Conservation (phyloP, 2,329 filamentous ascomycete species). For the Coleophoma crateriformis region DNA sequence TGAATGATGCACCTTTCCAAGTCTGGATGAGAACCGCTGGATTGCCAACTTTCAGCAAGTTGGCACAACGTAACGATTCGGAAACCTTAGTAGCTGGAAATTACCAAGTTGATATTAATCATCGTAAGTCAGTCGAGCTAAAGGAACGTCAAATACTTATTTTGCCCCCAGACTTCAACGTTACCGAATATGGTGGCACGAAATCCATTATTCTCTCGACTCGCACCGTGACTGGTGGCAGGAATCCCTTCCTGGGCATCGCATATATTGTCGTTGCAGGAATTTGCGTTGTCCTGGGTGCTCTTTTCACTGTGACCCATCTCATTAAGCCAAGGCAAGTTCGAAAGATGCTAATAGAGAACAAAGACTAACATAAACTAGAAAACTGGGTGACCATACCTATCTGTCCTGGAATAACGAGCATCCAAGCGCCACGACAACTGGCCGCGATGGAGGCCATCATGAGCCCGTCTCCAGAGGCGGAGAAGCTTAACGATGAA, state of each 20-base stretch:
- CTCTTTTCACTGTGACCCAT: conserved; percentile 84
- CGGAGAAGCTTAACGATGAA: not conserved
- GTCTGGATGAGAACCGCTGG: conserved; percentile 99
- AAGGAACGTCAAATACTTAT: conserved; percentile 10
- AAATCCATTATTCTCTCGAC: conserved; percentile 90
- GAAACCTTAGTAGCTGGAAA: conserved; percentile 60
- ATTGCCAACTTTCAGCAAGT: conserved; percentile 89
- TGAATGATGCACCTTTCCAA: conserved; percentile 79
- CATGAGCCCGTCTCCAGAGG: not conserved
- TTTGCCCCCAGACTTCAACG: conserved; percentile 66
- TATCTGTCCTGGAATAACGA: conserved; percentile 94
- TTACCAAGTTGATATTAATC: conserved; percentile 72
- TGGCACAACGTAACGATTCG: conserved; percentile 77
- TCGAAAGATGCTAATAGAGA: conserved; percentile 1
- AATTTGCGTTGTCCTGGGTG: conserved; percentile 83
- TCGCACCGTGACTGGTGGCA: conserved; percentile 86
- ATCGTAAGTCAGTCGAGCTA: conserved; percentile 54
- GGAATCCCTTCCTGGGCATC: conserved; percentile 93
- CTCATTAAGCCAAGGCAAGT: conserved; percentile 81
- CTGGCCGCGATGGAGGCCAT: conserved; percentile 44
- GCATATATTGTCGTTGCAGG: conserved; percentile 93
- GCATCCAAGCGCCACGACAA: conserved; percentile 46
- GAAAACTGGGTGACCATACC: conserved; percentile 96
- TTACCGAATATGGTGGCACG: conserved; percentile 72
- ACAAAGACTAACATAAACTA: conserved; percentile 28